Percentiles rank a stretch among this genome's conserved stretches.
phyloP scores from a whole-genome alignment of 2,329 filamentous ascomycete genomes.

The Diaporthe australafricana region DNA sequence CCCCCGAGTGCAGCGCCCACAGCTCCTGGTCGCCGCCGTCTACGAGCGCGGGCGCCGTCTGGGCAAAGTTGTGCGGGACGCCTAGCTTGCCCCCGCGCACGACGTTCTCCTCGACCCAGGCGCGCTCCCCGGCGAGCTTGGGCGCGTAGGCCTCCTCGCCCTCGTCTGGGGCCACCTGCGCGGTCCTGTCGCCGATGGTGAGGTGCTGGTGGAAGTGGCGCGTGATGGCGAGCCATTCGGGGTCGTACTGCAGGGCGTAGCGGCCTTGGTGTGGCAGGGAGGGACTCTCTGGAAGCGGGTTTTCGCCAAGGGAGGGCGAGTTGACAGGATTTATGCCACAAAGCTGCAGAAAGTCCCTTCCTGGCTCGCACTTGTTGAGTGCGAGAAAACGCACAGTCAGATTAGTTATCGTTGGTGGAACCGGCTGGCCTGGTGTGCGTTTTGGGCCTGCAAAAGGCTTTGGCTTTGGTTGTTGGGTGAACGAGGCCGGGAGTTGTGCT shows the following conservation, averaged over 20 bases:
- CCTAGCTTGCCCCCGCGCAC: conserved; percentile 69
- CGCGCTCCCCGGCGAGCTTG: conserved; percentile 75
- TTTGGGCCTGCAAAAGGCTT: conserved; percentile 57
- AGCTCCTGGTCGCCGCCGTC: conserved; percentile 49
- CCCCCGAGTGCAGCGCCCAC: conserved; percentile 51
- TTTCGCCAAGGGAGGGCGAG: conserved; percentile 40
- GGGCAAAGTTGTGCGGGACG: conserved; percentile 82
- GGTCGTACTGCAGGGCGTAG: conserved; percentile 81
- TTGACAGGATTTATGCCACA: conserved; percentile 69
- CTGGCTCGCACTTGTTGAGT: conserved; percentile 88
- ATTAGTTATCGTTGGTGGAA: conserved; percentile 81
- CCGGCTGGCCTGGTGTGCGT: conserved; percentile 66
- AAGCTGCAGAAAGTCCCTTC: conserved; percentile 85
- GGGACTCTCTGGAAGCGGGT: conserved; percentile 37
- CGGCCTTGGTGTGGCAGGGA: conserved; percentile 47
- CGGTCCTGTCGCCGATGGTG: conserved; percentile 69
- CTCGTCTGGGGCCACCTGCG: conserved; percentile 66
- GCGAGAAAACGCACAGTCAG: conserved; percentile 85
- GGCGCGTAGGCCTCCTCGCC: conserved; percentile 76
- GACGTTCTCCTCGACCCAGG: conserved; percentile 86
- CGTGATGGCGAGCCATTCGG: conserved; percentile 95
- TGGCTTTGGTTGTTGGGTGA: conserved; percentile 60
- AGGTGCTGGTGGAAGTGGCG: conserved; percentile 80
- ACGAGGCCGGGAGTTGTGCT: conserved; percentile 81
- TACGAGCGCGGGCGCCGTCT: conserved; percentile 80